Percentiles rank a stretch among this genome's conserved stretches.
These are phyloP conservation scores for Fusarium odoratissimum DNA, from an alignment of 2,329 filamentous ascomycete species.

Conservation along the genomic window DNA sequence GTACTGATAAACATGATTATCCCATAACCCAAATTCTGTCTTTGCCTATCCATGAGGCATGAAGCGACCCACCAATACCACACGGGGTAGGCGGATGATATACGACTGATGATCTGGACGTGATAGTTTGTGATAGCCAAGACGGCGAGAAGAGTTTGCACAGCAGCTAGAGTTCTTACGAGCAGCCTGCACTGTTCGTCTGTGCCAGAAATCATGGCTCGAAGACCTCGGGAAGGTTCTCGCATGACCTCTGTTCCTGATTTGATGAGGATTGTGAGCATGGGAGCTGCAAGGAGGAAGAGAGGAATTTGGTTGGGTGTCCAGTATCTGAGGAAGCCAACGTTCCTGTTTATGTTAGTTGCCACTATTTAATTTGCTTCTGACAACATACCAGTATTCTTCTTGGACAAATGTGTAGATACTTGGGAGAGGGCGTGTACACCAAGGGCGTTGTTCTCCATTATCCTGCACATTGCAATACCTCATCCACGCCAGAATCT, in stretches of 20 bases:
- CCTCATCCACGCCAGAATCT: constrained; percentile 77
- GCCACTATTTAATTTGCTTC: neutral
- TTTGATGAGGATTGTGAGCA: constrained; percentile 70
- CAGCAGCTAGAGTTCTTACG: constrained; percentile 71
- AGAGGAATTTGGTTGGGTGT: constrained; percentile 85
- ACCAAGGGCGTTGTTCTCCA: constrained; percentile 75
- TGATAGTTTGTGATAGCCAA: constrained; percentile 85
- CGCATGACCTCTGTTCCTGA: constrained; percentile 65
- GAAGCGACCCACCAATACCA: constrained; percentile 87
- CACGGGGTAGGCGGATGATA: constrained; percentile 87
- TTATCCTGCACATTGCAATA: constrained; percentile 66
- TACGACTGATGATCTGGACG: constrained; percentile 90
- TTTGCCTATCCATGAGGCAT: constrained; percentile 52
- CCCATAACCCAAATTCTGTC: constrained; percentile 48
- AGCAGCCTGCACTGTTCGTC: constrained; percentile 46
- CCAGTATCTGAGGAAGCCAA: constrained; percentile 92
- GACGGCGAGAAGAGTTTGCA: constrained; percentile 77
- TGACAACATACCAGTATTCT: constrained; percentile 80
- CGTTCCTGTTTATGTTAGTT: constrained; percentile 70
- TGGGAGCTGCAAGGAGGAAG: constrained; percentile 84
- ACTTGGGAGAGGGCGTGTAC: constrained; percentile 76
- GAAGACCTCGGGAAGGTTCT: constrained; percentile 29
- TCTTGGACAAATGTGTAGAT: constrained; percentile 92
- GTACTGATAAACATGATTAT: constrained; percentile 77
- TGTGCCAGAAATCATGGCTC: constrained; percentile 1